Base-by-base conservation (phyloP, 1,139 yeast genomes). In the Lodderomyces theae region DNA sequence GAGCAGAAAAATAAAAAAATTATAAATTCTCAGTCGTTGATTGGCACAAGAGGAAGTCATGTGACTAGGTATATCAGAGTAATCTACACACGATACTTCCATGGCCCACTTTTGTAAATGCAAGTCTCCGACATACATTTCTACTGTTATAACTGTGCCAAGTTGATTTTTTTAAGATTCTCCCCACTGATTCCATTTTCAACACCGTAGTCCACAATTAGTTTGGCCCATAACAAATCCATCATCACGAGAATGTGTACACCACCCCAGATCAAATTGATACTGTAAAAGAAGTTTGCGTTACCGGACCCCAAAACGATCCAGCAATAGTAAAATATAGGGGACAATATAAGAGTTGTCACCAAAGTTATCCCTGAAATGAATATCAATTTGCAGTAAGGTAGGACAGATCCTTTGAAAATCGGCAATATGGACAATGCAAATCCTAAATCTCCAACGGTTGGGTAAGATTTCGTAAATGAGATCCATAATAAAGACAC, bases 321-420 rank as follows among this genome's bases (percentile, higher is more conserved):
- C 99, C 99, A 92, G 49, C 94, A 76, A 59, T 88, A 89, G 66
- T 89, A 89, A 60, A 92, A 92, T 9, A 89, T 82, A 0, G 97
- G 97, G 2, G 95, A 81, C 38, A 92, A 71, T 2, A 70, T 51
- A 42, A 69, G 55, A 30, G 65, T 54, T 15, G 68, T 61, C 21
- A 69, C 48, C 28, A 69, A 51, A 2, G 83, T 61, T 25, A 77
- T 54, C 0, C 67, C 69, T 3, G 59, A 66, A 53, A 61, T 60
- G 55, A 51, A 56, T 37, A 61, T 54, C 50, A 58, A 61, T 42
- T 61, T 64, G 47, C 72, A 61, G 42, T 64, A 60, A 4, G 67
- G 63, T 17, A 68, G 42, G 13, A 69, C 56, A 46, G 75, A 52
- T 50, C 77, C 51, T 60, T 65, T 52, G 58, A 82, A 78, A 21